Evolutionary conservation across 2,329 filamentous ascomycete genomes (phyloP).

Genomic region (Xylaria sp.): DNA sequence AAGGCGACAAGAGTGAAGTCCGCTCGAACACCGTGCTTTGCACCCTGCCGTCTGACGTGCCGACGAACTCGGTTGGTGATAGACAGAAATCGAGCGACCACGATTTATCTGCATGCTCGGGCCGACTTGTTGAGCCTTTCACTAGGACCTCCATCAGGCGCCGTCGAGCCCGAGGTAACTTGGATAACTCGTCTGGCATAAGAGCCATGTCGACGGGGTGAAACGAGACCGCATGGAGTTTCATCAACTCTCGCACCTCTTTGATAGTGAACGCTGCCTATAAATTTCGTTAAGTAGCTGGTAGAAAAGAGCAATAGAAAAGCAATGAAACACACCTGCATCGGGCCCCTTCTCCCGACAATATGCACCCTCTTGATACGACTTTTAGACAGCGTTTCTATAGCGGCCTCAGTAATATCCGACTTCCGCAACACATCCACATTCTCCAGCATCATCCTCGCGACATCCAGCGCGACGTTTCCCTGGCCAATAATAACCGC

Average conservation of each 20-base stretch:
- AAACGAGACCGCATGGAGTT: slow-evolving; percentile 77
- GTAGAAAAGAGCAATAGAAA: background rate
- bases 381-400: slow-evolving; percentile 78
- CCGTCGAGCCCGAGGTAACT: slow-evolving; percentile 78
- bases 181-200: slow-evolving; percentile 73
- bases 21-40: slow-evolving; percentile 75
- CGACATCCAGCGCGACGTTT: slow-evolving; percentile 95
- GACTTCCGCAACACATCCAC: slow-evolving; percentile 80
- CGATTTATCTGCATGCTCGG: slow-evolving; percentile 66
- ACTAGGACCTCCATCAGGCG: slow-evolving; percentile 83
- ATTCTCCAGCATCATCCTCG: slow-evolving; percentile 83
- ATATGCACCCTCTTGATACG: slow-evolving; percentile 82
- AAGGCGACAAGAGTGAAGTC: slow-evolving; percentile 66
- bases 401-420: slow-evolving; percentile 87
- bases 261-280: slow-evolving; percentile 95
- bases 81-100: slow-evolving; percentile 91
- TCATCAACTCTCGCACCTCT: slow-evolving; percentile 88
- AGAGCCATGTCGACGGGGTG: slow-evolving; percentile 73
- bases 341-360: slow-evolving; percentile 87
- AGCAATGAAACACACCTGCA: slow-evolving; percentile 70
- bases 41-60: slow-evolving; percentile 61
- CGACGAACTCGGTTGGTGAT: slow-evolving; percentile 77
- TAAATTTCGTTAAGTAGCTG: slow-evolving; percentile 22
- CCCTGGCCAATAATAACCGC: slow-evolving; percentile 93
- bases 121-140: slow-evolving; percentile 72